Conservation (phyloP, 345 rosid genomes). For the Erucastrum elatum region DNA sequence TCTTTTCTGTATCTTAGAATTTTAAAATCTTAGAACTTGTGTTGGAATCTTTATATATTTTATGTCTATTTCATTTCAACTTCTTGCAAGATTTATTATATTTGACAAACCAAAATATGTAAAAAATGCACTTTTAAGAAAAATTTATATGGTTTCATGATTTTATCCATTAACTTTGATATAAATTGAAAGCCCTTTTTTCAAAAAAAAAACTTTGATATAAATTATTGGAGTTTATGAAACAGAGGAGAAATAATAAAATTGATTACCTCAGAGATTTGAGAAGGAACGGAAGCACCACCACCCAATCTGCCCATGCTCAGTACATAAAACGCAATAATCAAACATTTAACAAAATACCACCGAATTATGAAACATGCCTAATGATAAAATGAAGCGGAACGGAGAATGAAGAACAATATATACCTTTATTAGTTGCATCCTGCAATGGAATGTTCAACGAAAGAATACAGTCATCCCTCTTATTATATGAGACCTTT, state of each 20-base stretch:
- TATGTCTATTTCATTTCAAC: not conserved
- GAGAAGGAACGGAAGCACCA: conserved; percentile 84
- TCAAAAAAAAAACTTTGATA: no score
- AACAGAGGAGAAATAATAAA: not conserved
- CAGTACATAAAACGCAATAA: conserved; percentile 57
- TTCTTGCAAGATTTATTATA: not conserved
- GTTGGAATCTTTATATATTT: not conserved
- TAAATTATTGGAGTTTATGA: not conserved
- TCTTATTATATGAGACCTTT: conserved; percentile 82
- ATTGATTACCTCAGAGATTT: conserved; percentile 71
- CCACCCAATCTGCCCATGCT: conserved; percentile 97
- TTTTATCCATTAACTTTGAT: not conserved
- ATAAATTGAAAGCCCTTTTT: no score
- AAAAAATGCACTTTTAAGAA: not conserved
- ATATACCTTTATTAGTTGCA: conserved; percentile 80
- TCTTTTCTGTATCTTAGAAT: no score
- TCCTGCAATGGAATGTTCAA: conserved; percentile 90
- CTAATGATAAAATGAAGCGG: conserved; percentile 14
- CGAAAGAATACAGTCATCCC: conserved; percentile 90
- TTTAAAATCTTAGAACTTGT: no score
- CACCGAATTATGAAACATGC: conserved; percentile 1
- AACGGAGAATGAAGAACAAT: conserved; percentile 13
- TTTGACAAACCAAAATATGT: not conserved
- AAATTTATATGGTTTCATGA: not conserved
- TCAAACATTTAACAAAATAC: no score